Evolutionary conservation across 2,329 filamentous ascomycete species (phyloP), one percentile per base, ranked within the genome.

Genomic region (Ramularia collo-cygni): DNA sequence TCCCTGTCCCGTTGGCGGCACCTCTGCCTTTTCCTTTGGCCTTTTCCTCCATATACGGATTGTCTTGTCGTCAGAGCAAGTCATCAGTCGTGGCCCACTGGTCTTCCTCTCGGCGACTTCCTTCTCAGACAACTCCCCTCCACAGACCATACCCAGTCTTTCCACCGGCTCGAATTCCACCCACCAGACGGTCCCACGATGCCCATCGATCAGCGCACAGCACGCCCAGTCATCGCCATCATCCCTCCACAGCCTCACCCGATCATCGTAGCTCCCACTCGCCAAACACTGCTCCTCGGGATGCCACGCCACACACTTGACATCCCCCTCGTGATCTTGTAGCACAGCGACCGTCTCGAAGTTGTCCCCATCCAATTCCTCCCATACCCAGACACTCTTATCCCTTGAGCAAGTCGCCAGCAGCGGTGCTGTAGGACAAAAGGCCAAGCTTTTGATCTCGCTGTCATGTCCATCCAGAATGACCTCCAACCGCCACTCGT

Each of bases 381-480:
- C 92, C 92, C 92, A 98, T 54, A 98, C 86, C 92, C 92, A 98
- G 13, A 96, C 86, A 12, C 79, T 84, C 68, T 96, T 96, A 62
- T 98, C 92, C 35, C 92, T 76, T 38, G 80, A 85, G 64, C 89
- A 95, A 0, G 89, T 95, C 4, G 92, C 92, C 4, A 98, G 74
- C 54, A 87, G 81, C 46, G 83, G 77, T 1, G 85, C 85, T 0
- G 77, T 77, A 0, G 85, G 80, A 13, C 75, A 80, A 67, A 88
- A 93, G 2, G 77, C 73, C 47, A 90, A 78, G 19, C 76, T 71
- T 70, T 95, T 83, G 70, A 98, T 85, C 65, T 98, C 92, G 16
- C 84, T 87, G 58, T 96, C 92, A 61, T 96, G 92, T 0, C 92
- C 92, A 57, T 96, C 92, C 1, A 98, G 74, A 1, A 96, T 83